These are phyloP conservation scores for Elaeagnus macrophylla DNA, from an alignment of 306 rosid species.

Conservation along the genomic window DNA sequence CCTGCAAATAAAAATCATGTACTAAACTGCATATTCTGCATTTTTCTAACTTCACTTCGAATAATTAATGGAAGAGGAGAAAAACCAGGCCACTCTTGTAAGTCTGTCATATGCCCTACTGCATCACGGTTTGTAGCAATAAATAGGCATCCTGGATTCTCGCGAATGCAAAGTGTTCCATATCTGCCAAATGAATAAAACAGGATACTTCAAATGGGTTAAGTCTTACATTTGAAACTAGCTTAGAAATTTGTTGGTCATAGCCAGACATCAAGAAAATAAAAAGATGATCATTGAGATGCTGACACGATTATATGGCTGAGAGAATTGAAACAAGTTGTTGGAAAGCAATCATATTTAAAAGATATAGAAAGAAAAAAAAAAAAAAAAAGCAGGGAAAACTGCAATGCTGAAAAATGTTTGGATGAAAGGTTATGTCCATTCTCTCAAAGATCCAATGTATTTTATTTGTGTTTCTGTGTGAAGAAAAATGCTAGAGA, in stretches of 20 bases:
- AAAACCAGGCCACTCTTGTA: constrained; percentile 88
- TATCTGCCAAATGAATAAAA: constrained; percentile 42
- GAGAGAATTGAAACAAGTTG: too few species aligned
- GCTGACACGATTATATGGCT: background rate
- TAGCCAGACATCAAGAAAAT: background rate
- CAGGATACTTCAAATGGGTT: background rate
- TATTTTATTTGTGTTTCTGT: too few species aligned
- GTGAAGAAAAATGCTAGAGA: too few species aligned
- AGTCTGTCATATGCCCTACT: constrained; percentile 65
- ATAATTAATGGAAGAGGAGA: constrained; percentile 17
- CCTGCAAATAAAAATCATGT: constrained; percentile 43
- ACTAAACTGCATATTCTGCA: constrained; percentile 9
- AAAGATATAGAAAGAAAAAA: background rate
- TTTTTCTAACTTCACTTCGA: background rate
- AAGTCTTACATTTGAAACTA: background rate
- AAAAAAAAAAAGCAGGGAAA: background rate
- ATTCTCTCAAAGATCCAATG: too few species aligned
- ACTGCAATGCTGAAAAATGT: background rate
- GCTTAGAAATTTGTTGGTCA: background rate
- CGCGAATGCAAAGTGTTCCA: constrained; percentile 89
- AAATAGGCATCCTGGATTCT: constrained; percentile 95
- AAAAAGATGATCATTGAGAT: background rate
- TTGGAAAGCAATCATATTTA: background rate
- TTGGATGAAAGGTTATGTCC: background rate
- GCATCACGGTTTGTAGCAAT: constrained; percentile 93